Evolutionary conservation across 2,329 filamentous ascomycete species (phyloP), one percentile per base, ranked within the genome.

Genomic region (Septoria petroselini): DNA sequence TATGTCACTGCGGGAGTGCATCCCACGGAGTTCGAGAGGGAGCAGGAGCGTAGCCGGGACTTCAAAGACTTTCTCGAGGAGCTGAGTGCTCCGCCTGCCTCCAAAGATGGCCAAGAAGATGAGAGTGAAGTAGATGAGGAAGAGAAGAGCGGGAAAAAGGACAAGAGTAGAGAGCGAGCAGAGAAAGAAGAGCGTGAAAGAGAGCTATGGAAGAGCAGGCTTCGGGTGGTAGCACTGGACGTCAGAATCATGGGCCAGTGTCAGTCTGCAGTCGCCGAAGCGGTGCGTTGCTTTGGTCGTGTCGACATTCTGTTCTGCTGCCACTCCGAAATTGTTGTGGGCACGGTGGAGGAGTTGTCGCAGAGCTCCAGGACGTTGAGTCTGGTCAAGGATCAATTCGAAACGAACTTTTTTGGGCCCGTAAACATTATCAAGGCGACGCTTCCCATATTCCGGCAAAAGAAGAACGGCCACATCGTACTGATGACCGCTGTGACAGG

Each of bases 401-500:
- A 97, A 69, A 84, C 83, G 56, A 89, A 95, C 62, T 97, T 94
- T 75, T 97, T 97, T 69, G 89, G 88, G 1, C 90, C 94, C 50
- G 85, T 97, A 68, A 97, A 97, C 71, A 88, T 95, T 66, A 94
- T 97, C 73, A 94, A 93, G 68, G 87, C 91, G 11, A 78, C 84
- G 1, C 76, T 98, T 17, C 90, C 91, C 1, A 78, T 84, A 47
- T 84, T 97, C 68, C 80, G 93, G 35, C 76, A 78, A 53, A 86
- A 91, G 64, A 84, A 85, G 60, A 90, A 85, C 7, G 93, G 93
- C 0, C 93, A 98, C 68, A 85, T 97, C 56, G 85, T 97, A 55
- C 81, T 94, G 48, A 78, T 97, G 41, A 93, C 89, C 5, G 91
- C 89, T 55, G 90, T 94, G 52, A 91, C 88, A 30, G 91, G 89